Evolutionary conservation across 305 asterid species (phyloP).

Genomic region (Rubia tinctorum): DNA sequence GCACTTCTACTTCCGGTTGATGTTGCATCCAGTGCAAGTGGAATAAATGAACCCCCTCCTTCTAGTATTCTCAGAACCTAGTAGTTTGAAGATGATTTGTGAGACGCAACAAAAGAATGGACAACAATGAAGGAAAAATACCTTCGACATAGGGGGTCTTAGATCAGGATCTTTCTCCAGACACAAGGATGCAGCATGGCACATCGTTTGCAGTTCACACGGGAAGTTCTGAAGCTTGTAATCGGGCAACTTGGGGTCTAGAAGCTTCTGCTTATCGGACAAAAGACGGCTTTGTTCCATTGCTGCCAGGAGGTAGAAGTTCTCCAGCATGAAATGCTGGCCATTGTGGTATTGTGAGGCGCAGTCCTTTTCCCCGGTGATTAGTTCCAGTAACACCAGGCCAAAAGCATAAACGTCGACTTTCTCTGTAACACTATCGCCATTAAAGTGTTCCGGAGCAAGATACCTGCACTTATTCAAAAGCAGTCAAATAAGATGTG

Average conservation of each 20-base stretch:
- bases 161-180: slow-evolving; percentile 67
- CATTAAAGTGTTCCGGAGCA: slow-evolving; percentile 70
- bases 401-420: slow-evolving; percentile 83
- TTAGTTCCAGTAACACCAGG: slow-evolving; percentile 63
- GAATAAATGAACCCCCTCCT: slow-evolving; percentile 43
- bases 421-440: slow-evolving; percentile 61
- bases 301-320: slow-evolving; percentile 38
- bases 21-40: slow-evolving; percentile 34
- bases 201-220: slow-evolving; percentile 62
- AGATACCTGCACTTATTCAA: slow-evolving; percentile 46
- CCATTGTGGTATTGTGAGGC: slow-evolving; percentile 50
- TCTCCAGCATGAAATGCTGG: slow-evolving; percentile 41
- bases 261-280: slow-evolving; percentile 48
- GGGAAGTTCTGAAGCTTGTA: slow-evolving; percentile 45
- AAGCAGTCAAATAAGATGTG: slow-evolving; percentile 8
- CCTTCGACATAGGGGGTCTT: slow-evolving; percentile 95
- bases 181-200: slow-evolving; percentile 69
- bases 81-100: slow-evolving; percentile 1
- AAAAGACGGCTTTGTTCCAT: slow-evolving; percentile 47
- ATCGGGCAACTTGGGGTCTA: slow-evolving; percentile 50
- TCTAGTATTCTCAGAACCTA: slow-evolving; percentile 72
- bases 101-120: not conserved
- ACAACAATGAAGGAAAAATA: slow-evolving; percentile 10
- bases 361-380: slow-evolving; percentile 56
- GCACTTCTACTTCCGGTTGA: slow-evolving; percentile 64